Base-by-base conservation (phyloP, 1,284 basidiomycete genomes). In the Cryptococcus hybrid region DNA sequence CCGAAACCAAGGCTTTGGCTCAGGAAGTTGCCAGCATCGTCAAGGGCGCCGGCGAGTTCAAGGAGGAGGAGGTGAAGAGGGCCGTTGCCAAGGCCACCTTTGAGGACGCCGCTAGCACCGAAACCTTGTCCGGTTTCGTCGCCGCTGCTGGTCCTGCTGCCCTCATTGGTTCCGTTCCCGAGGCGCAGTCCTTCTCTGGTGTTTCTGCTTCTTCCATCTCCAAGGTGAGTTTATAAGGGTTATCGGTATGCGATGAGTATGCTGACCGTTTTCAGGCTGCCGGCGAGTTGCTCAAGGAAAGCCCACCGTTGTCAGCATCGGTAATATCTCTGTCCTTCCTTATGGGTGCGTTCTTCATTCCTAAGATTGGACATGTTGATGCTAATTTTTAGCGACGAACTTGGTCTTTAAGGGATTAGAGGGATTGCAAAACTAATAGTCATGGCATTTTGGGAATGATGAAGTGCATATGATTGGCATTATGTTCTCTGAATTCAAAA, bases 81-180 rank as follows among this genome's bases (percentile, higher is more conserved):
- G 92, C 93, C 11, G 79, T 92, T 55, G 86, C 88, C 18, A 91
- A 91, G 78, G 90, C 92, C 63, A 91, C 89, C 77, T 93, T 95
- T 72, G 79, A 83, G 53, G 84, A 88, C 68, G 92, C 92, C 3
- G 81, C 79, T 58, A 80, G 83, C 52, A 67, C 84, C 35, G 93
- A 96, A 66, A 82, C 80, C 52, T 80, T 88, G 59, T 85, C 87
- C n/a, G 87, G 87, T n/a, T 68, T 89, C 34, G 74, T 88, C 35
- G 80, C 83, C 47, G 76, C 82, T 47, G 76, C 89, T 59, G 87
- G 55, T 47, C 61, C 63, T 35, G 60, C 57, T 56, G 60, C 57
- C 36, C 57, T 61, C 49, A 47, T 57, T 43, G 60, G 60, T 38
- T 52, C 54, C 47, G 57, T 47, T 43, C 30, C 56, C 51, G 53